Conservation (phyloP, 2,329 filamentous ascomycete species). For the Colletotrichum zoysiae region DNA sequence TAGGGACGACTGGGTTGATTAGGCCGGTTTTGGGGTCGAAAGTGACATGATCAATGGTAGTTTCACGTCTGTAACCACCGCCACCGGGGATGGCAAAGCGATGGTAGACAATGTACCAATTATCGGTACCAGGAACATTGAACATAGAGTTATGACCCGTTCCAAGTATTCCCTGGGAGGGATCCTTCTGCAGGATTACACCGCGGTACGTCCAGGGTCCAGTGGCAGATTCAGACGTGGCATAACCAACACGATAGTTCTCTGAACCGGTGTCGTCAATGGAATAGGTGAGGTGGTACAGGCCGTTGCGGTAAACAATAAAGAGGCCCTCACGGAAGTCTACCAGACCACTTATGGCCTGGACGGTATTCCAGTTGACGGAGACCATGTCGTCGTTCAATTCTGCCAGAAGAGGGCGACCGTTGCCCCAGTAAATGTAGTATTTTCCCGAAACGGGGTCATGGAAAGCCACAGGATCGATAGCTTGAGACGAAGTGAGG, state of each 20-base stretch:
- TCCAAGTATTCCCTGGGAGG: slow-evolving; percentile 56
- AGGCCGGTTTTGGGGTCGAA: slow-evolving; percentile 55
- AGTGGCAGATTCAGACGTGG: slow-evolving; percentile 52
- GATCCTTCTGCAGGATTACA: slow-evolving; percentile 58
- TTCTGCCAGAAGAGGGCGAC: slow-evolving; percentile 55
- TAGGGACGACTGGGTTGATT: slow-evolving; percentile 54
- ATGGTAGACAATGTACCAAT: slow-evolving; percentile 65
- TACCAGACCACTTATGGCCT: slow-evolving; percentile 52
- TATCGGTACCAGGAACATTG: slow-evolving; percentile 60
- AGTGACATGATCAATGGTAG: slow-evolving; percentile 56
- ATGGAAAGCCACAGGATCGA: slow-evolving; percentile 72
- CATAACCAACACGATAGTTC: slow-evolving; percentile 62
- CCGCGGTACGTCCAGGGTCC: slow-evolving; percentile 62
- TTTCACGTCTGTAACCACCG: slow-evolving; percentile 58
- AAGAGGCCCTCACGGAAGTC: slow-evolving; percentile 60
- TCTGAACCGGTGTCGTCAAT: slow-evolving; percentile 61
- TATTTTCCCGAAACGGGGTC: slow-evolving; percentile 69
- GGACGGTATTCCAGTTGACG: slow-evolving; percentile 53
- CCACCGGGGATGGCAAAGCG: slow-evolving; percentile 60
- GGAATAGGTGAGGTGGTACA: slow-evolving; percentile 63
- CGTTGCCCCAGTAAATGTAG: slow-evolving; percentile 73
- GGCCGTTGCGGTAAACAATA: slow-evolving; percentile 57
- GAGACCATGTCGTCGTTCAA: slow-evolving; percentile 60
- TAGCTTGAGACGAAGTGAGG: slow-evolving; percentile 57
- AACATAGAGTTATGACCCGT: slow-evolving; percentile 61